A percentile compares a stretch with the other conserved stretches of the same genome.
phyloP scores from a whole-genome alignment of 2,329 filamentous ascomycete species.

The Apiospora aurea region DNA sequence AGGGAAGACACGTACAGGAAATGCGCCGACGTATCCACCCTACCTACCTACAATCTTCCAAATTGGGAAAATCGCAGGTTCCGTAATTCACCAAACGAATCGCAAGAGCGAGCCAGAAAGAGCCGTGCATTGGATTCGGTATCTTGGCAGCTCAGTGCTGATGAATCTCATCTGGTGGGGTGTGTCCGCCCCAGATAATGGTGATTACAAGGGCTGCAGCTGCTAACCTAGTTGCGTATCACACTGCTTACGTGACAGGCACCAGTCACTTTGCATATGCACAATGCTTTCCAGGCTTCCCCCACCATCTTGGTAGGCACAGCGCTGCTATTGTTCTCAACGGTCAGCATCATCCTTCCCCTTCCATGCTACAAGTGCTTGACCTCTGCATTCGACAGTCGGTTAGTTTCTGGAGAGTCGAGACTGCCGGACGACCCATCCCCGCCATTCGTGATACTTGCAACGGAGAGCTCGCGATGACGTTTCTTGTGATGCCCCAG shows the following conservation, averaged over 20 bases:
- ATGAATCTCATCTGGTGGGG: neutral
- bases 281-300: neutral
- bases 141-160: neutral
- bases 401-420: neutral
- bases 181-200: neutral
- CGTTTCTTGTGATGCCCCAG: slow-evolving; percentile 8
- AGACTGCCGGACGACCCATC: neutral
- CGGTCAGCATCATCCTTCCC: neutral
- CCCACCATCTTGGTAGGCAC: neutral
- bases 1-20: neutral
- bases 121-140: neutral
- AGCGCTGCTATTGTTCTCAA: neutral
- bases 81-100: neutral
- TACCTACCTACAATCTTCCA: neutral
- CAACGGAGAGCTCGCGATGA: neutral
- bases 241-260: slow-evolving; percentile 9
- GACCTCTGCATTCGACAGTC: neutral
- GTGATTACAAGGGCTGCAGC: neutral
- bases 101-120: neutral
- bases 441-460: slow-evolving; percentile 10
- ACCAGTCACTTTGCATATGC: slow-evolving; percentile 15
- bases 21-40: neutral
- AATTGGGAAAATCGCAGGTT: neutral
- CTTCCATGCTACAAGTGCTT: neutral
- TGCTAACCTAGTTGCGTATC: neutral